phyloP scores from a whole-genome alignment of 2,329 filamentous ascomycete genomes.

The Xylariaceae sp. region DNA sequence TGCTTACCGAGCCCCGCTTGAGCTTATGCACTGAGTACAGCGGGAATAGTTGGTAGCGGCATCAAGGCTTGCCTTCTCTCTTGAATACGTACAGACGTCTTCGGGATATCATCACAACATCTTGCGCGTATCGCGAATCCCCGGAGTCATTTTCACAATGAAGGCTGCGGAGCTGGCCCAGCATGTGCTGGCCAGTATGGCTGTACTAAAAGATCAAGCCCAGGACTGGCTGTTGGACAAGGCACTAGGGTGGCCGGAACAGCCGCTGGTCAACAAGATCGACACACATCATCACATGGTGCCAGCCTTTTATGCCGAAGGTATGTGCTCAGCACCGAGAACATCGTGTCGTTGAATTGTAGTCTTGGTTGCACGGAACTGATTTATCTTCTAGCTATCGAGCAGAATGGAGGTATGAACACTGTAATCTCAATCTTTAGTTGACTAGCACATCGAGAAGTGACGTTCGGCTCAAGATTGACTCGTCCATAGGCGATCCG shows the following conservation, averaged over 20 bases:
- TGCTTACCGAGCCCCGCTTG: no score
- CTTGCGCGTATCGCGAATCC: no score
- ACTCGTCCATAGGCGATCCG: constrained; percentile 1
- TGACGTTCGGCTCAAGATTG: background rate
- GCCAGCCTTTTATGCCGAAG: constrained; percentile 3
- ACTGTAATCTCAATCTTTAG: background rate
- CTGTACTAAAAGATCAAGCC: constrained; percentile 4
- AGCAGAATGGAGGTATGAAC: constrained; percentile 5
- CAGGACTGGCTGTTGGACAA: constrained; percentile 7
- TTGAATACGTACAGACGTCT: no score
- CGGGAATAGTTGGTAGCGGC: no score
- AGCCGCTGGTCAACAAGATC: constrained; percentile 4
- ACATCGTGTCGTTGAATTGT: no score
- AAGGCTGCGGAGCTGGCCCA: constrained; percentile 1
- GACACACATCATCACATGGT: constrained; percentile 7
- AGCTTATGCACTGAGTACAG: no score
- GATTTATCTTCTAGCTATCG: background rate
- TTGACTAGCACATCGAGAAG: no score
- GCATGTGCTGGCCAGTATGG: constrained; percentile 2
- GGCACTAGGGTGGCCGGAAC: constrained; percentile 2
- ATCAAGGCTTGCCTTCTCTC: no score
- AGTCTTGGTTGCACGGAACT: background rate
- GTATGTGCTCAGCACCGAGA: background rate
- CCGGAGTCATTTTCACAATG: background rate
- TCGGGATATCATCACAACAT: no score